phyloP scores from a whole-genome alignment of 768 basidiomycete genomes.

The Lactifluus volemus region DNA sequence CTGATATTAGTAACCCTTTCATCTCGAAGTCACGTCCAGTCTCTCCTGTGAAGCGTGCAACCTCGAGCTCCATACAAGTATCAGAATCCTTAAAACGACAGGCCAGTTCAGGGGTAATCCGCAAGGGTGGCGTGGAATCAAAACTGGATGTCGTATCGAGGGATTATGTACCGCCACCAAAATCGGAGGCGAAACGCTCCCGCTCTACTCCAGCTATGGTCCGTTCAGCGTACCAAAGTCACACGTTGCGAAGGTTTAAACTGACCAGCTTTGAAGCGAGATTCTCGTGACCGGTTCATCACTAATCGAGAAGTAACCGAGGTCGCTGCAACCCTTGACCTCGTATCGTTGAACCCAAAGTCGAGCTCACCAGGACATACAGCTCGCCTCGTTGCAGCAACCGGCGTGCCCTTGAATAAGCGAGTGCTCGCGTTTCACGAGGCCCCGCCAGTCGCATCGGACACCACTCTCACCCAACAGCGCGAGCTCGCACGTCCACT shows the following conservation, averaged over 20 bases:
- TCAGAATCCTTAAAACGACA: conserved; percentile 52
- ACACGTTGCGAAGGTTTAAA: neutral
- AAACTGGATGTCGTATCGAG: conserved; percentile 67
- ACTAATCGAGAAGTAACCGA: conserved; percentile 47
- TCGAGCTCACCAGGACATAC: conserved; percentile 68
- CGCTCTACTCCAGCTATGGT: conserved; percentile 60
- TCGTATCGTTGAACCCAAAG: conserved; percentile 49
- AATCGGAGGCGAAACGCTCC: conserved; percentile 58
- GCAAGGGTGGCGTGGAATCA: conserved; percentile 71
- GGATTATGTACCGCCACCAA: conserved; percentile 63
- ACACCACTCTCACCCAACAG: conserved; percentile 65
- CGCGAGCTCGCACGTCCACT: conserved; percentile 71
- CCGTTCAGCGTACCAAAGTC: neutral
- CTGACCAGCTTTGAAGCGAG: conserved; percentile 29
- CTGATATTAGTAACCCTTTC: conserved; percentile 57
- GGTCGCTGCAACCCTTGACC: conserved; percentile 56
- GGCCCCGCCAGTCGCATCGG: conserved; percentile 72
- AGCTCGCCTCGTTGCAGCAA: conserved; percentile 64
- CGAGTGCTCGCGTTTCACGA: conserved; percentile 88
- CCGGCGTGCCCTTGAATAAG: conserved; percentile 67
- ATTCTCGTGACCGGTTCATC: conserved; percentile 63
- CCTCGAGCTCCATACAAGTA: conserved; percentile 37
- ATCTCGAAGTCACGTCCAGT: conserved; percentile 45
- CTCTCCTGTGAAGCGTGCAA: conserved; percentile 59
- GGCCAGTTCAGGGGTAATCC: conserved; percentile 57